Base-by-base conservation (phyloP, 257 asterid genomes). In the Gentiana straminea region DNA sequence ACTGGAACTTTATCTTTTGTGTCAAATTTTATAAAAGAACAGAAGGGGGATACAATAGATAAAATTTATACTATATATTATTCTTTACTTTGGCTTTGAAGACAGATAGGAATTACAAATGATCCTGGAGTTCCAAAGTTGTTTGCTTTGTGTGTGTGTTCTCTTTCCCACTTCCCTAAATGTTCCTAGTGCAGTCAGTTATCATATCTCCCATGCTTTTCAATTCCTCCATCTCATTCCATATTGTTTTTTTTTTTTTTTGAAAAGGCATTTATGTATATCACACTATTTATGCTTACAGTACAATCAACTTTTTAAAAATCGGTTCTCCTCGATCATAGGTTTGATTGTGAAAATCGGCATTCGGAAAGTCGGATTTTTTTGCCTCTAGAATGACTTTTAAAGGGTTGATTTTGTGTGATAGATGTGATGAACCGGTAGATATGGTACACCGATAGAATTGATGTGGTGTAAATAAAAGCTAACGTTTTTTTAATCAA, bases 81-180 rank as follows among this genome's bases (percentile, higher is more conserved):
- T 79, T 79, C 76, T 69, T 82, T 72, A 52, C 81, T 75, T 78
- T 57, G 68, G 78, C 35, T 70, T 48, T 62, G 81, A 70, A 59
- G 90, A 71, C 77, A 77, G 71, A 78, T 57, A n/a, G 81, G 87
- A 80, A 77, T 76, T 74, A 78, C 74, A 77, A 61, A 62, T 78
- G 84, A 75, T 79, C 74, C 75, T 75, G 83, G 68, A 76, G 65
- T 68, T 75, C 73, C 72, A 78, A 82, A 82, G 83, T 75, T 80
- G 62, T 60, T 78, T 63, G 63, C 84, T 78, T 79, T 82, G 70
- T 79, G 69, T 79, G 79, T 70, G 24, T 24, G 24, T 71, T 61
- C 79, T 68, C 92, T 85, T 83, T 89, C 84, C 60, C 24, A 24
- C 24, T 24, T 24, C 24, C 24, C 24, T 24, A 24, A 24, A 24